Conservation (phyloP, 306 rosid species). For the Cicer chorassanicum region DNA sequence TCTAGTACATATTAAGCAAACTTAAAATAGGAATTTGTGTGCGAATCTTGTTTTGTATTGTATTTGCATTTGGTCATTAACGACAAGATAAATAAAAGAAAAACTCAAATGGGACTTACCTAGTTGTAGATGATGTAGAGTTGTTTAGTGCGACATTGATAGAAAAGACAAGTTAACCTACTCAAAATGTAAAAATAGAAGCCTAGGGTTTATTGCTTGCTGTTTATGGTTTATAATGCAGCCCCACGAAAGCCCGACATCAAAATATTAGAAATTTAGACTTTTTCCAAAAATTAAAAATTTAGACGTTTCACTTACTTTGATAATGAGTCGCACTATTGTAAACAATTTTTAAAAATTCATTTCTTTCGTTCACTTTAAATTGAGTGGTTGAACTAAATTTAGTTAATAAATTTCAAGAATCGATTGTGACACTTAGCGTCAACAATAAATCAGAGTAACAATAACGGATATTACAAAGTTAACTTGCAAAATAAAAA, state of each 20-base stretch:
- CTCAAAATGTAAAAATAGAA: conserved; percentile 24
- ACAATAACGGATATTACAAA: no score
- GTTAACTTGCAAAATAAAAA: no score
- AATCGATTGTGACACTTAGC: no score
- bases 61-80: not conserved
- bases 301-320: conserved; percentile 35
- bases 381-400: no score
- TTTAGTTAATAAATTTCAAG: no score
- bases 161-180: conserved; percentile 24
- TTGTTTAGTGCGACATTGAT: conserved; percentile 1
- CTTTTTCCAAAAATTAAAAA: conserved; percentile 28
- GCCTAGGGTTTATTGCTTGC: not conserved
- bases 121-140: conserved; percentile 35
- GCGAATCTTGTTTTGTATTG: conserved; percentile 27
- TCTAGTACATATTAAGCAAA: not conserved
- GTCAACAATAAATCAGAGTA: no score
- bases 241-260: not conserved
- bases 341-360: not conserved
- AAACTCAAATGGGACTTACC: not conserved
- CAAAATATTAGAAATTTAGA: conserved; percentile 10
- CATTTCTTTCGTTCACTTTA: not conserved
- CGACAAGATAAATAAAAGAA: conserved; percentile 17
- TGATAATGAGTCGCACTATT: not conserved
- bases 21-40: not conserved
- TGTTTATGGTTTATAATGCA: not conserved